Evolutionary conservation across 208 protist genomes (phyloP).

Genomic region (Tritrichomonas foetus): DNA sequence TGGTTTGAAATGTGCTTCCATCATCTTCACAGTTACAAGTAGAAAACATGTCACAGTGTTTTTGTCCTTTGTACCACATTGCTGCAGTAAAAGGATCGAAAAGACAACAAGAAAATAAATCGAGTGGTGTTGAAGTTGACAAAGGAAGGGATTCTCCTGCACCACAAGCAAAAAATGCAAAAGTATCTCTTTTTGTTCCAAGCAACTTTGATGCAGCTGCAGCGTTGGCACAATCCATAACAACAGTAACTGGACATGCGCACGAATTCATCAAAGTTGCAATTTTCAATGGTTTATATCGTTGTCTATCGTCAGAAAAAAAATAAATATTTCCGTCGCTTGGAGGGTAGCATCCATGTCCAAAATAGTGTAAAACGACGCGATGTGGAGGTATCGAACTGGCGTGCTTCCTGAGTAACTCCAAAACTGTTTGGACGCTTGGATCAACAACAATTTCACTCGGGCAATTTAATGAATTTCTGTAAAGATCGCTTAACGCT

Average conservation of each 20-base stretch:
- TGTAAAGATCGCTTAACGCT: background rate
- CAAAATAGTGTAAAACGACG: background rate
- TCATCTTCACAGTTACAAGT: no score
- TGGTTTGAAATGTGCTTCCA: no score
- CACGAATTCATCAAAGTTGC: background rate
- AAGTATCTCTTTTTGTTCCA: background rate
- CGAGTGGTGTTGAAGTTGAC: background rate
- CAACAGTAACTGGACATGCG: background rate
- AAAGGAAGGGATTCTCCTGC: background rate
- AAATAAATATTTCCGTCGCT: background rate
- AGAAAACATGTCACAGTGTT: background rate
- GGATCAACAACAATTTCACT: slow-evolving; percentile 29
- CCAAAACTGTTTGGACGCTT: background rate
- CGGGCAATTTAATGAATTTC: background rate
- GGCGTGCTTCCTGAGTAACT: background rate
- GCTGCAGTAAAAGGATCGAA: background rate
- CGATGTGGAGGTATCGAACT: background rate
- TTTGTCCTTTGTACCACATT: background rate
- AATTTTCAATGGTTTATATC: slow-evolving; percentile 30
- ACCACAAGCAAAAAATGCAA: background rate
- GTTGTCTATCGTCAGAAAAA: background rate
- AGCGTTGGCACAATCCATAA: background rate
- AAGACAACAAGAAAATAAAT: slow-evolving; percentile 25
- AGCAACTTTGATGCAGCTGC: background rate
- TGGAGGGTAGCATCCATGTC: background rate